Conservation (phyloP, 306 rosid genomes). For the Cicer arietinum region DNA sequence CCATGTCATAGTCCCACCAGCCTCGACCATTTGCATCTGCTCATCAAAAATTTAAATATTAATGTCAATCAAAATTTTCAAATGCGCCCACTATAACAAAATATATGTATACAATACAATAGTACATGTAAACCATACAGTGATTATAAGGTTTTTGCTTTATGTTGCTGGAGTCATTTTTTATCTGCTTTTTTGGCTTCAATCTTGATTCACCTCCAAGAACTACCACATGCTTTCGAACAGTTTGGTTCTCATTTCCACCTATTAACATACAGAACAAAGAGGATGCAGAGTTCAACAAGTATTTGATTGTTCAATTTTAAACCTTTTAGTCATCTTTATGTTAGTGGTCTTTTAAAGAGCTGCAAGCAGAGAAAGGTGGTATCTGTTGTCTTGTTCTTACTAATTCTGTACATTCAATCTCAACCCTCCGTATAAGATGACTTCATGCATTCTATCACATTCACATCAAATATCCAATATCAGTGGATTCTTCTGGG, state of each 20-base stretch:
- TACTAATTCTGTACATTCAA: slow-evolving; percentile 22
- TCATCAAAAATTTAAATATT: slow-evolving; percentile 19
- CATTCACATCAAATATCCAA: slow-evolving; percentile 26
- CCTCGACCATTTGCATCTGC: slow-evolving; percentile 91
- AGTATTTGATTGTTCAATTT: slow-evolving; percentile 22
- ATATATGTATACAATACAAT: not conserved
- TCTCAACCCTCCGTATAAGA: slow-evolving; percentile 16
- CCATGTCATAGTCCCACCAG: slow-evolving; percentile 92
- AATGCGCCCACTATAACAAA: not conserved
- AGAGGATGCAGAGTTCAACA: slow-evolving; percentile 23
- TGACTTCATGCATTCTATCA: slow-evolving; percentile 36
- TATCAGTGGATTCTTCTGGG: slow-evolving; percentile 19
- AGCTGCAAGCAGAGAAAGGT: slow-evolving; percentile 24
- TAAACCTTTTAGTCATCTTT: slow-evolving; percentile 34
- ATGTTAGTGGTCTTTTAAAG: slow-evolving; percentile 1
- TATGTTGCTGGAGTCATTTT: slow-evolving; percentile 48
- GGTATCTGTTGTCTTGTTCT: not conserved
- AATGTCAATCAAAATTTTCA: slow-evolving; percentile 20
- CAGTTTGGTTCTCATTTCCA: slow-evolving; percentile 45
- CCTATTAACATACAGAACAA: slow-evolving; percentile 48
- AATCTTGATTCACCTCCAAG: slow-evolving; percentile 71
- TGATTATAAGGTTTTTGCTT: slow-evolving; percentile 67
- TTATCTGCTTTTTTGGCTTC: slow-evolving; percentile 50
- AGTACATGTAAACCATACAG: slow-evolving; percentile 59
- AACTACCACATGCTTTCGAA: slow-evolving; percentile 56